Evolutionary conservation across 495 filamentous ascomycete species (phyloP).

Genomic region (Recurvomyces mirabilis): DNA sequence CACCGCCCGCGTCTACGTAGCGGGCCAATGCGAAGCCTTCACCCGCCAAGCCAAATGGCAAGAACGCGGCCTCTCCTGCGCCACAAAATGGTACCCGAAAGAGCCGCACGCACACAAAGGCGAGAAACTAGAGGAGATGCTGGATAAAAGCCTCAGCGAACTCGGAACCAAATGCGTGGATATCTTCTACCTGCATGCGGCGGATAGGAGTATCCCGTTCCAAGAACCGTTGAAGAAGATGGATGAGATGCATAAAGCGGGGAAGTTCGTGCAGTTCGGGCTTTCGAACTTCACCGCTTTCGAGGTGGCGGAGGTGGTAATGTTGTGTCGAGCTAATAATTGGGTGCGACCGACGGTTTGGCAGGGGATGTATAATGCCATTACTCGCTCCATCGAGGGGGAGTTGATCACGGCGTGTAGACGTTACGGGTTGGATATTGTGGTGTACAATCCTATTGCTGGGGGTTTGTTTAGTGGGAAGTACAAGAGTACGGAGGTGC

Average conservation of each 20-base stretch:
- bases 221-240: conserved; percentile 66
- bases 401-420: conserved; percentile 71
- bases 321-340: conserved; percentile 66
- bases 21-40: conserved; percentile 68
- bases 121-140: conserved; percentile 46
- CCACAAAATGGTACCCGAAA: conserved; percentile 71
- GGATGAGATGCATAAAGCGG: conserved; percentile 72
- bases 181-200: conserved; percentile 79
- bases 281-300: conserved; percentile 79
- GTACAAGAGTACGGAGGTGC: conserved; percentile 61
- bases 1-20: conserved; percentile 58
- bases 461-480: conserved; percentile 80
- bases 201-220: conserved; percentile 57
- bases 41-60: conserved; percentile 68
- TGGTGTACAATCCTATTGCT: conserved; percentile 73
- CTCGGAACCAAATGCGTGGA: conserved; percentile 68
- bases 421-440: conserved; percentile 77
- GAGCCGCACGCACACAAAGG: conserved; percentile 48
- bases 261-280: conserved; percentile 75
- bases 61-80: conserved; percentile 67
- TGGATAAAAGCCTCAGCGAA: conserved; percentile 58
- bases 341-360: conserved; percentile 63
- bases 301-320: conserved; percentile 81
- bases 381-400: conserved; percentile 64
- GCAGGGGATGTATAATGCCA: conserved; percentile 58